Evolutionary conservation across 805 yeast species (phyloP).

Genomic region (Pichia californica): DNA sequence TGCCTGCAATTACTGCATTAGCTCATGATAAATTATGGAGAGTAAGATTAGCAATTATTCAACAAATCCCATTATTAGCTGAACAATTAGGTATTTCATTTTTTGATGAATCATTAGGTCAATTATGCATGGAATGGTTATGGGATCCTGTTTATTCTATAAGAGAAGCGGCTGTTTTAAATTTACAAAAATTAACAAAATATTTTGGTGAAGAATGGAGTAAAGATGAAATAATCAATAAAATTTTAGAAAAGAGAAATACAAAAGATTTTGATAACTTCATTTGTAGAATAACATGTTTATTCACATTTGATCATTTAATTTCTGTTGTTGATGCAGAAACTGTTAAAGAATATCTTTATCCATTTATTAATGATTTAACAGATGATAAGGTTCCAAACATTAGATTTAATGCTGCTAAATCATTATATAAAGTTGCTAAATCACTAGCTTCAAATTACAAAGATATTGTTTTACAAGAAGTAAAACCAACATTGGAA

Average conservation of each 20-base stretch:
- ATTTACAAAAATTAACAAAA: constrained; percentile 69
- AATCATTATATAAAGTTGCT: constrained; percentile 60
- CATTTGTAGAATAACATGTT: constrained; percentile 84
- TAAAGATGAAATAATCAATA: constrained; percentile 69
- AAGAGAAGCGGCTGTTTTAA: constrained; percentile 90
- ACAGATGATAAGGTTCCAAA: constrained; percentile 85
- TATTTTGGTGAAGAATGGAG: constrained; percentile 96
- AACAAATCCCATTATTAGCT: constrained; percentile 91
- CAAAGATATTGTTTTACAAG: constrained; percentile 37
- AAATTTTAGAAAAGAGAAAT: constrained; percentile 48
- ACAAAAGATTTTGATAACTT: constrained; percentile 51
- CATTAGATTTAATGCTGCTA: constrained; percentile 92
- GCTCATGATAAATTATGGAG: constrained; percentile 98
- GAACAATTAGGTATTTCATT: constrained; percentile 90
- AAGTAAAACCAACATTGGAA: constrained; percentile 60
- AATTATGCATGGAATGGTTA: constrained; percentile 92
- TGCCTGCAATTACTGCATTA: constrained; percentile 93
- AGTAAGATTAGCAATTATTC: constrained; percentile 92
- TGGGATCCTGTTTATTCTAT: constrained; percentile 98
- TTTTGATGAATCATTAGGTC: constrained; percentile 86
- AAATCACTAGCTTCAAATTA: constrained; percentile 38
- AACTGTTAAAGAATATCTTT: constrained; percentile 54
- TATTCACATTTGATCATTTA: constrained; percentile 80
- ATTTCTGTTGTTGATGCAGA: constrained; percentile 61
- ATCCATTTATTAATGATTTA: constrained; percentile 74